These are phyloP conservation scores for Alternaria sp. DNA, from an alignment of 2,329 filamentous ascomycete genomes.

Conservation along the genomic window DNA sequence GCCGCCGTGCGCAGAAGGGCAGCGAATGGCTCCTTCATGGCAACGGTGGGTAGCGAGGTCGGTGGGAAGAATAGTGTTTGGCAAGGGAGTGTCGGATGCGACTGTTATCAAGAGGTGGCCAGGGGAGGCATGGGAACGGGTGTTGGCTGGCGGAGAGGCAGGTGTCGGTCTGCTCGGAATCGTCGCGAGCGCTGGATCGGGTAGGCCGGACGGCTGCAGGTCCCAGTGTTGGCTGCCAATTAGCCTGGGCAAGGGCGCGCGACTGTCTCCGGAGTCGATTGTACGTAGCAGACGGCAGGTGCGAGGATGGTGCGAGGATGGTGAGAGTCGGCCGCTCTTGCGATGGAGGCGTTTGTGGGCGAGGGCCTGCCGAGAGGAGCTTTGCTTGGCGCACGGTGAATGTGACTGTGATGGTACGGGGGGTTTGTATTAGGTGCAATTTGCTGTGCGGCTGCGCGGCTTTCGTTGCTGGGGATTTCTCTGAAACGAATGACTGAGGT, in stretches of 20 bases:
- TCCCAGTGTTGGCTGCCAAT: slow-evolving; percentile 11
- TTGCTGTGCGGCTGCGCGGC: slow-evolving; percentile 9
- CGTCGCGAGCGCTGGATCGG: slow-evolving; percentile 19
- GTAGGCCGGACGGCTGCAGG: slow-evolving; percentile 12
- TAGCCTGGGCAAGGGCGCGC: slow-evolving; percentile 11
- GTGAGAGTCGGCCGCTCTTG: slow-evolving; percentile 18
- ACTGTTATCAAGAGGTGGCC: slow-evolving; percentile 27
- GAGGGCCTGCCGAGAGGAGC: slow-evolving; percentile 31
- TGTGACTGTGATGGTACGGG: slow-evolving; percentile 14
- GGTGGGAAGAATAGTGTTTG: slow-evolving; percentile 34
- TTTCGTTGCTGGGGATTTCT: slow-evolving; percentile 21
- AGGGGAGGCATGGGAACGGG: slow-evolving; percentile 28
- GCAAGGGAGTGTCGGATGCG: slow-evolving; percentile 17
- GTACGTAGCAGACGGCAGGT: slow-evolving; percentile 6
- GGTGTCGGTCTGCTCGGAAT: slow-evolving; percentile 16
- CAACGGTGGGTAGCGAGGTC: slow-evolving; percentile 34
- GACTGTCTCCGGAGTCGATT: background rate
- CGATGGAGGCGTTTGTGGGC: slow-evolving; percentile 31
- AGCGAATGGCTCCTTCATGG: slow-evolving; percentile 51
- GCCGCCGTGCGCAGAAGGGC: slow-evolving; percentile 50
- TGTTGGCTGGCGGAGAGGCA: slow-evolving; percentile 11
- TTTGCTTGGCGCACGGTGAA: slow-evolving; percentile 33
- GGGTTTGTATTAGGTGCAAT: slow-evolving; percentile 28
- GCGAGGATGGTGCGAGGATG: slow-evolving; percentile 3
- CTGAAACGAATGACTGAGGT: slow-evolving; percentile 54